Evolutionary conservation across 805 yeast species (phyloP), one percentile per base, ranked within the genome.

Genomic region (Wickerhamiella brachini): DNA sequence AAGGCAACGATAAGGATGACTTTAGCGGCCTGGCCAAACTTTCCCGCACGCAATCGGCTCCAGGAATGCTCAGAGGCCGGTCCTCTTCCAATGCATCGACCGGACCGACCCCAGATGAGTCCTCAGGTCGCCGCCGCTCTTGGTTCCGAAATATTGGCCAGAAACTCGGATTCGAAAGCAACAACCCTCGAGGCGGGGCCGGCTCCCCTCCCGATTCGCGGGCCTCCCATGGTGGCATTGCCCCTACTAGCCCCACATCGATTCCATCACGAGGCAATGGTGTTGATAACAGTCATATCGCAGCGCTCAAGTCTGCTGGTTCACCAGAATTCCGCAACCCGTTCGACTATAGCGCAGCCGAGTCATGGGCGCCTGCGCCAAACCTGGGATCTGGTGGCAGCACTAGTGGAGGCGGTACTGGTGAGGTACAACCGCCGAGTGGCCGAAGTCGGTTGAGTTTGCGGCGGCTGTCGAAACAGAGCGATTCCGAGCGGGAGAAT

Each of bases 91-190:
- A 37, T 17, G 41, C 41, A 3, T 4, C 10, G 4, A 7, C 8
- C 24, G 15, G 20, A 2, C 18, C 24, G 5, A 20, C 4, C 5
- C 18, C 44, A n/a, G 47, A 45, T 17, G 39, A 18, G 23, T 5
- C 38, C 2, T 12, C 21, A 8, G 15, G 20, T 17, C 47, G 39
- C 24, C 39, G 47, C 13, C 21, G 23, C 10, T 45, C 47, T 4
- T 45, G 38, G 38, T 29, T 45, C 17, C 22, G 47, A 3, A 24
- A 45, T 13, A n/a, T 45, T 17, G 47, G 47, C 39, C 47, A 45
- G 23, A 45, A 45, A 18, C 47, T 45, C 4, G 47, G 47, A 21
- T 18, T 45, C 13, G 47, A 45, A 21, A 13, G 24, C 23, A 23
- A 23, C 5, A 13, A 10, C 15, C 17, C 20, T 23, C 26, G 20